Evolutionary conservation across 768 basidiomycete genomes (phyloP).

Genomic region (Mycena floridula): DNA sequence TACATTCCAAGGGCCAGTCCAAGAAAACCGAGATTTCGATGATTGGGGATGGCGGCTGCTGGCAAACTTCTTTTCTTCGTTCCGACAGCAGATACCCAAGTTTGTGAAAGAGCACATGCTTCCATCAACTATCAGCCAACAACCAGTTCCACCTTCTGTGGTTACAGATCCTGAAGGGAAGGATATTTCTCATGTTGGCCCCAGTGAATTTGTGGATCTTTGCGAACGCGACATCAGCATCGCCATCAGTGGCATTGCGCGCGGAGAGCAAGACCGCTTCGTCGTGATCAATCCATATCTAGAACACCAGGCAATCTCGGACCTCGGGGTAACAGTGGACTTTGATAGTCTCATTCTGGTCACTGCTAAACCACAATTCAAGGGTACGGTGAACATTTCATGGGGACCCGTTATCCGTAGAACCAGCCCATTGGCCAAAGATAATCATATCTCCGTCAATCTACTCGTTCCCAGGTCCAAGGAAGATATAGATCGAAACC

Average conservation of each 20-base stretch:
- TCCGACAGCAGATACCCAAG: not conserved
- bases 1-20: not conserved
- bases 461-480: not conserved
- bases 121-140: not conserved
- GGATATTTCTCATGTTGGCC: not conserved
- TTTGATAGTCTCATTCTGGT: not conserved
- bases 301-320: not conserved
- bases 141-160: not conserved
- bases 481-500: too few species aligned
- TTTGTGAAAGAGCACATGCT: not conserved
- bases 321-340: not conserved
- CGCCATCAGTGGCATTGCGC: not conserved
- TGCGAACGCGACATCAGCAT: not conserved
- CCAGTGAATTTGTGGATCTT: not conserved
- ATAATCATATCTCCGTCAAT: not conserved
- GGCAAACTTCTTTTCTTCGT: not conserved
- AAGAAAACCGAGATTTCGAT: not conserved
- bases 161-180: not conserved
- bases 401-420: not conserved
- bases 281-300: not conserved
- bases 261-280: not conserved
- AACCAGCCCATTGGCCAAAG: not conserved
- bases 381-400: not conserved
- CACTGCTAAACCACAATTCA: not conserved
- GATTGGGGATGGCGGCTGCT: not conserved